phyloP scores from a whole-genome alignment of 805 yeast species.

The Candida nitratophila region DNA sequence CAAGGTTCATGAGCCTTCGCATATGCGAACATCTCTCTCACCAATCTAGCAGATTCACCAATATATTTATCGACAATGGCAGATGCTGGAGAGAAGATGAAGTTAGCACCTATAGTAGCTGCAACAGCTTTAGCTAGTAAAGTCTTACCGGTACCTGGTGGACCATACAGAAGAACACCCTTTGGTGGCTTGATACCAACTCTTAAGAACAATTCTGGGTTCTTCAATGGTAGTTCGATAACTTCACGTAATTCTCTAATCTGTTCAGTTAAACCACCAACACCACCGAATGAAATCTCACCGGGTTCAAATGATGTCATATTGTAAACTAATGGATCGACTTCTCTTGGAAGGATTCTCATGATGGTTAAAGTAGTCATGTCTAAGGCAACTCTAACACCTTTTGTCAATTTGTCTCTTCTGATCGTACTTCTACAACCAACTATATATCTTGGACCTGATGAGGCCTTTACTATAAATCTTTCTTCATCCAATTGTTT shows the following conservation, averaged over 20 bases:
- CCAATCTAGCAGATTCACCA: conserved; percentile 94
- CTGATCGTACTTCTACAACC: conserved; percentile 94
- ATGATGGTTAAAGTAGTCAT: conserved; percentile 96
- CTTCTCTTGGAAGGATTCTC: conserved; percentile 96
- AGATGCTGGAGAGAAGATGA: conserved; percentile 96
- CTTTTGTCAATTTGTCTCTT: conserved; percentile 76
- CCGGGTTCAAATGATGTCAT: conserved; percentile 99
- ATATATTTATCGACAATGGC: conserved; percentile 97
- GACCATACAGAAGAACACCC: conserved; percentile 94
- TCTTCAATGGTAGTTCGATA: conserved; percentile 92
- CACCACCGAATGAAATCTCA: conserved; percentile 86
- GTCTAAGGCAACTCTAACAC: conserved; percentile 93
- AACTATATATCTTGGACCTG: conserved; percentile 96
- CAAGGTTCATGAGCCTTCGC: conserved; percentile 98
- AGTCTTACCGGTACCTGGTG: conserved; percentile 98
- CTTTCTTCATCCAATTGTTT: conserved; percentile 93
- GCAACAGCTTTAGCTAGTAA: conserved; percentile 96
- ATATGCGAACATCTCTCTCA: conserved; percentile 96
- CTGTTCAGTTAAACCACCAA: conserved; percentile 95
- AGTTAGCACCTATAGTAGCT: conserved; percentile 96
- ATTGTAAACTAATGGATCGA: conserved; percentile 95
- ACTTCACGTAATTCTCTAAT: conserved; percentile 96
- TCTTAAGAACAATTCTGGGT: conserved; percentile 91
- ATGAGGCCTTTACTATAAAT: conserved; percentile 91
- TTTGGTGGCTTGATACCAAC: conserved; percentile 99